Conservation (phyloP, 2,329 filamentous ascomycete genomes). For the Alternaria rosae region DNA sequence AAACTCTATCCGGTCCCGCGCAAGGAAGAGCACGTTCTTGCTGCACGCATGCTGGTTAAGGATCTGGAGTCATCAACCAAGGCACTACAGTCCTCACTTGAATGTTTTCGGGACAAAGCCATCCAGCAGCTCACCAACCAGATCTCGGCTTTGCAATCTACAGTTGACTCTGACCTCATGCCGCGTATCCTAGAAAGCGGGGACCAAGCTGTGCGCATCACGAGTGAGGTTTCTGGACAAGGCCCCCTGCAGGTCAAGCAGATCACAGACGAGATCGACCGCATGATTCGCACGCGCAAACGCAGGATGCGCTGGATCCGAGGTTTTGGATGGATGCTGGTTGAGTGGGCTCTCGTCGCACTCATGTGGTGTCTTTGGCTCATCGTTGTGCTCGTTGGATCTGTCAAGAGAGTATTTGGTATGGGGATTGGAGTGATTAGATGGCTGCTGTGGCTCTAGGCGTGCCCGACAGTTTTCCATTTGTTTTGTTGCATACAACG, state of each 20-base stretch:
- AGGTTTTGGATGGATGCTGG: slow-evolving; percentile 76
- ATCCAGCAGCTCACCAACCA: slow-evolving; percentile 54
- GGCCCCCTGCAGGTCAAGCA: slow-evolving; percentile 82
- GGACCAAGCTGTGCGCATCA: slow-evolving; percentile 81
- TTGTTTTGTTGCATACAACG: slow-evolving; percentile 2
- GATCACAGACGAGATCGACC: slow-evolving; percentile 76
- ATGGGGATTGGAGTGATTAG: slow-evolving; percentile 67
- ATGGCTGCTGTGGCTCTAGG: slow-evolving; percentile 78
- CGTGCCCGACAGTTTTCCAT: slow-evolving; percentile 4
- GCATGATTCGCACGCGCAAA: slow-evolving; percentile 73
- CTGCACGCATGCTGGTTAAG: slow-evolving; percentile 60
- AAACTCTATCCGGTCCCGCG: slow-evolving; percentile 56
- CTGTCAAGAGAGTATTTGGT: slow-evolving; percentile 69
- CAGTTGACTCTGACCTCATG: slow-evolving; percentile 60
- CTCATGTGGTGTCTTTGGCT: slow-evolving; percentile 97
- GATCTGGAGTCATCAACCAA: slow-evolving; percentile 56
- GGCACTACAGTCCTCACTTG: slow-evolving; percentile 60
- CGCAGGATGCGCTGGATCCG: slow-evolving; percentile 78
- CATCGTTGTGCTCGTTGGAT: slow-evolving; percentile 77
- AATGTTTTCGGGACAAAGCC: slow-evolving; percentile 57
- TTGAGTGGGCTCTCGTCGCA: slow-evolving; percentile 88
- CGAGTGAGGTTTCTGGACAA: slow-evolving; percentile 75
- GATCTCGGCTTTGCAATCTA: slow-evolving; percentile 54
- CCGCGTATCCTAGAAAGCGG: slow-evolving; percentile 71
- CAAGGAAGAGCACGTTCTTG: slow-evolving; percentile 62